A percentile compares a stretch with the other conserved stretches of the same genome.
Conservation (phyloP, 1,139 yeast species). For the Yamadazyma mexicana region DNA sequence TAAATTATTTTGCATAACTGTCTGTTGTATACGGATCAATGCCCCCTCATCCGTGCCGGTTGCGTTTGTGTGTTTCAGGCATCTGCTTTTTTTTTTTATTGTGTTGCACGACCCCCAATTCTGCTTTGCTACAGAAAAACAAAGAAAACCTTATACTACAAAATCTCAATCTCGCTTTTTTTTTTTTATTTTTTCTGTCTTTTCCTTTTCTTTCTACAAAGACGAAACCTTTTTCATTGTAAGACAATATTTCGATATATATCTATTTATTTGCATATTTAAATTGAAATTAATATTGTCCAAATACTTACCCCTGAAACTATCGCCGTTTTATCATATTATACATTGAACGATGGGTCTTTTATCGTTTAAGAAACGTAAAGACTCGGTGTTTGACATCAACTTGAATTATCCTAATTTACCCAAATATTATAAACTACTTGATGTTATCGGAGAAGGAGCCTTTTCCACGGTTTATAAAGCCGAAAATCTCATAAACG, state of each 20-base stretch:
- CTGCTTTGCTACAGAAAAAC: slow-evolving; percentile 1
- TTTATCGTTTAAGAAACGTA: slow-evolving; percentile 14
- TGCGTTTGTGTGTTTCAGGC: no score
- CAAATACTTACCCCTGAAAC: no score
- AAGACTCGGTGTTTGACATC: slow-evolving; percentile 16
- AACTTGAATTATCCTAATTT: slow-evolving; percentile 20
- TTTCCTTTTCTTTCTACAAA: background rate
- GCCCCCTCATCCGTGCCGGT: no score
- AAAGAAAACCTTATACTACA: background rate
- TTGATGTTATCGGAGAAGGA: slow-evolving; percentile 66
- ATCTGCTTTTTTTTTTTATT: no score
- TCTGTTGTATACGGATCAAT: no score
- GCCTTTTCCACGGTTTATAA: slow-evolving; percentile 87
- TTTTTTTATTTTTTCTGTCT: background rate
- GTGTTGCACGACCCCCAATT: background rate
- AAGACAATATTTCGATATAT: background rate
- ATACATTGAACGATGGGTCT: slow-evolving; percentile 13
- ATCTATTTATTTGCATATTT: no score
- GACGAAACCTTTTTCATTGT: slow-evolving; percentile 1
- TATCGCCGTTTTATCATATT: no score
- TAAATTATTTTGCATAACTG: no score
- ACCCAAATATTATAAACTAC: slow-evolving; percentile 24
- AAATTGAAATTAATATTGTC: no score
- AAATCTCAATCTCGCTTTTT: background rate
- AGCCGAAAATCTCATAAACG: slow-evolving; percentile 45